Percentiles rank a stretch among this genome's conserved stretches.
Conservation (phyloP, 2,329 filamentous ascomycete species). For the Zymoseptoria brevis region DNA sequence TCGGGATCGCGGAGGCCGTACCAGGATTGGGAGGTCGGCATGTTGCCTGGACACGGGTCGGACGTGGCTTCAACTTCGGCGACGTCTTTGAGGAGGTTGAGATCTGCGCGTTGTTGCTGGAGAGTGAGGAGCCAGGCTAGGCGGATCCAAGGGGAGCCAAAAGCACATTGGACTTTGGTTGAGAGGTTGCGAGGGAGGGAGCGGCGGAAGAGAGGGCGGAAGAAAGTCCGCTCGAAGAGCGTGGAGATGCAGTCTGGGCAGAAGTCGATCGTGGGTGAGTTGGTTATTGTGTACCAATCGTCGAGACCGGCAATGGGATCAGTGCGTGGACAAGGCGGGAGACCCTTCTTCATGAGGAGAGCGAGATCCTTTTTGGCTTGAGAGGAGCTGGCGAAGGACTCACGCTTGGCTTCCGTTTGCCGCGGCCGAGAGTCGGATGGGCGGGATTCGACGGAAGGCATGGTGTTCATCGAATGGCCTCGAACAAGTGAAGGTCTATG, state of each 20-base stretch:
- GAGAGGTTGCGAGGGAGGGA: slow-evolving; percentile 51
- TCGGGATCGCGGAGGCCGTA: slow-evolving; percentile 64
- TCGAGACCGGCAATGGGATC: slow-evolving; percentile 54
- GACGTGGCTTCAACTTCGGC: slow-evolving; percentile 53
- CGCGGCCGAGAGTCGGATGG: slow-evolving; percentile 4
- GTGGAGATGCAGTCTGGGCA: slow-evolving; percentile 71
- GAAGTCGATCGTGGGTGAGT: slow-evolving; percentile 65
- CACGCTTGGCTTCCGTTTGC: slow-evolving; percentile 8
- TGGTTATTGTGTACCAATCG: slow-evolving; percentile 74
- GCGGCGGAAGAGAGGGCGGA: slow-evolving; percentile 57
- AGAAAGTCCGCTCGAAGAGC: slow-evolving; percentile 61
- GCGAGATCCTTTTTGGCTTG: slow-evolving; percentile 40
- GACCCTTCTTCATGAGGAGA: slow-evolving; percentile 30
- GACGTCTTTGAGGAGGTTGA: slow-evolving; percentile 62
- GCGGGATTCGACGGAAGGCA: slow-evolving; percentile 6
- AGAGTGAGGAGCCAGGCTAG: slow-evolving; percentile 75
- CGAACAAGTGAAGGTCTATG: slow-evolving; percentile 7
- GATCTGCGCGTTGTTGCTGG: slow-evolving; percentile 58
- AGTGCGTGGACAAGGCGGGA: slow-evolving; percentile 64
- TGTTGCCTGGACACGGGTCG: slow-evolving; percentile 51
- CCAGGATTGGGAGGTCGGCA: slow-evolving; percentile 58
- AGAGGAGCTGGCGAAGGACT: slow-evolving; percentile 17
- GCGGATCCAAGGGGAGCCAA: slow-evolving; percentile 74
- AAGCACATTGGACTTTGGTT: slow-evolving; percentile 62
- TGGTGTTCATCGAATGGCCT: slow-evolving; percentile 8